These are phyloP conservation scores for Phialemoniopsis sp. DNA, from an alignment of 2,329 filamentous ascomycete genomes.

Conservation along the genomic window DNA sequence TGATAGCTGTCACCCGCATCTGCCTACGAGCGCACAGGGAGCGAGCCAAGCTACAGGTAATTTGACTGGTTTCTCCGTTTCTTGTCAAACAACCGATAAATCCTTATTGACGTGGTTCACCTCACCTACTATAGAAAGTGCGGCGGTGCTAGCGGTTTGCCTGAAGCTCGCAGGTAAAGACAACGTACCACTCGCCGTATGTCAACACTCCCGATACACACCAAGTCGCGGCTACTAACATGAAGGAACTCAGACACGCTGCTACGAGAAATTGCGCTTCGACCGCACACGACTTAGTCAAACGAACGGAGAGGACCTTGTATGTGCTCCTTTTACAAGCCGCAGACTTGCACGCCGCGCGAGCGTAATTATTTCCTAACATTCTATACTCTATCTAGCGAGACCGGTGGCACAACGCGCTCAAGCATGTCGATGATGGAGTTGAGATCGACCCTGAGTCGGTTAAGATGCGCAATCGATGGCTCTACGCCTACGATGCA, in stretches of 20 bases:
- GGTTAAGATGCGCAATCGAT: constrained; percentile 41
- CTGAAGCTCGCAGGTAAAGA: constrained; percentile 32
- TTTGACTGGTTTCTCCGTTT: too few relatives aligned
- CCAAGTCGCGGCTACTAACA: too few relatives aligned
- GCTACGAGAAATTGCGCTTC: constrained; percentile 38
- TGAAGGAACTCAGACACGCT: constrained; percentile 34
- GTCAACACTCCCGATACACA: constrained; percentile 4
- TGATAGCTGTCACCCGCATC: constrained; percentile 49
- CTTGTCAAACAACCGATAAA: too few relatives aligned
- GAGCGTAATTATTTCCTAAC: too few relatives aligned
- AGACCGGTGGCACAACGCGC: constrained; percentile 37
- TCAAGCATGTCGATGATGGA: constrained; percentile 33
- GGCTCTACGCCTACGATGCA: constrained; percentile 41
- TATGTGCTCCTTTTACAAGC: too few relatives aligned
- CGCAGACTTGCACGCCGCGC: too few relatives aligned
- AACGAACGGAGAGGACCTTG: constrained; percentile 36
- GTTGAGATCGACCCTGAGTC: constrained; percentile 38
- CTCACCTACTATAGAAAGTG: constrained; percentile 37
- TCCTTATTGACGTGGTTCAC: too few relatives aligned
- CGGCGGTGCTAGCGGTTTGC: constrained; percentile 37
- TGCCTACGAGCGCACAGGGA: constrained; percentile 49
- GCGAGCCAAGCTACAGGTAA: constrained; percentile 51
- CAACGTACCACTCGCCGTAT: constrained; percentile 30
- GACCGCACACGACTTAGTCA: constrained; percentile 32
- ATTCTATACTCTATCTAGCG: too few relatives aligned